Percentiles rank a stretch among this genome's conserved stretches.
These are phyloP conservation scores for Trichaptum fuscoviolaceum DNA, from an alignment of 768 basidiomycete species.

Conservation along the genomic window DNA sequence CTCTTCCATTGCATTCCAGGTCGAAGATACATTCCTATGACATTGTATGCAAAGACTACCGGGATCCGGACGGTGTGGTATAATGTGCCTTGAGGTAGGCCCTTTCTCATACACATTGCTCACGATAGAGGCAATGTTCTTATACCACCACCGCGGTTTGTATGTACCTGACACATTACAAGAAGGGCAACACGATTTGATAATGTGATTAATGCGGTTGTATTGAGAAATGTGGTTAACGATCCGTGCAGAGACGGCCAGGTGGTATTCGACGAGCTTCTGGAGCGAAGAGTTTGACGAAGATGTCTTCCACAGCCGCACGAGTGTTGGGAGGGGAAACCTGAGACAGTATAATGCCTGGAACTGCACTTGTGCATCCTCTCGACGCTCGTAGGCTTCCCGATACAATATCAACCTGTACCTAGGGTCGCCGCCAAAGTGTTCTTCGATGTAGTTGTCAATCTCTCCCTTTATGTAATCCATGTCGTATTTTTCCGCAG, in stretches of 20 bases:
- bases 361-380: background rate
- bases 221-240: background rate
- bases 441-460: background rate
- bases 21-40: too few relatives aligned
- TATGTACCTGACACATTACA: background rate
- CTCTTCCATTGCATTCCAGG: too few relatives aligned
- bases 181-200: background rate
- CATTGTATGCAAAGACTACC: too few relatives aligned
- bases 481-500: conserved; percentile 22
- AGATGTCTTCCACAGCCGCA: background rate
- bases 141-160: background rate
- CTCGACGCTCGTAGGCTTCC: background rate
- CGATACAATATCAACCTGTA: background rate
- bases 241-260: background rate
- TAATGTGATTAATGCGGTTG: background rate
- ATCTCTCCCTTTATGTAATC: background rate
- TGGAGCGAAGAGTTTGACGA: background rate
- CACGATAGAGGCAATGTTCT: background rate
- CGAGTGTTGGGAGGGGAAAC: background rate
- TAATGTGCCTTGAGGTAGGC: background rate
- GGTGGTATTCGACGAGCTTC: background rate
- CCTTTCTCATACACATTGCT: background rate
- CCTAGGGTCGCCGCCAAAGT: background rate
- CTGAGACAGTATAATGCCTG: background rate
- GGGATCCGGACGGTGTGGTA: too few relatives aligned